Percentiles rank a stretch among this genome's conserved stretches.
These are phyloP conservation scores for Lagenaria siceraria DNA, from an alignment of 306 rosid genomes.

Conservation along the genomic window DNA sequence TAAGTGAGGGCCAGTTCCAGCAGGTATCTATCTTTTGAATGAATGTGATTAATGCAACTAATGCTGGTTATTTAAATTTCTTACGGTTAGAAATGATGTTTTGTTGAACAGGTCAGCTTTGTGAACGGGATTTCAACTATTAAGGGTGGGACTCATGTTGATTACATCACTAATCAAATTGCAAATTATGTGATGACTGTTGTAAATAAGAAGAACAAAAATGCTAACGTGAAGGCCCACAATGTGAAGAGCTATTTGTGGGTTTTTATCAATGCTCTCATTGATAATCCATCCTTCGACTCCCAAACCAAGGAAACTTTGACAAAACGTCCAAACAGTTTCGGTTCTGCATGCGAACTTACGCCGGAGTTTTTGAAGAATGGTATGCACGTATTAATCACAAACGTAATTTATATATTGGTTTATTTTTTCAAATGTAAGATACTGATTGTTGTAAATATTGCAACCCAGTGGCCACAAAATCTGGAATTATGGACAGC, in stretches of 20 bases:
- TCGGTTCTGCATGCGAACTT: slow-evolving; percentile 82
- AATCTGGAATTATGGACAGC: slow-evolving; percentile 78
- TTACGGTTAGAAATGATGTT: neutral
- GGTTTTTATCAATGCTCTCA: slow-evolving; percentile 89
- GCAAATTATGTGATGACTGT: slow-evolving; percentile 57
- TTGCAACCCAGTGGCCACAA: slow-evolving; percentile 42
- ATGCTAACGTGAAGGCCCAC: slow-evolving; percentile 82
- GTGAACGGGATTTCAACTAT: slow-evolving; percentile 75
- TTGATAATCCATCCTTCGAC: slow-evolving; percentile 95
- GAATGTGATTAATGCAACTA: neutral
- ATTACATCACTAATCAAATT: slow-evolving; percentile 66
- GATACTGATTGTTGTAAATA: neutral
- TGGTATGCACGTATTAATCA: slow-evolving; percentile 29
- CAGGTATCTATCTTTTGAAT: slow-evolving; percentile 37
- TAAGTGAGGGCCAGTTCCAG: slow-evolving; percentile 91
- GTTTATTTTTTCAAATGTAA: neutral
- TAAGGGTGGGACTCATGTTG: slow-evolving; percentile 97
- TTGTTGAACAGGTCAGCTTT: slow-evolving; percentile 66
- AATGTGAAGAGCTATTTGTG: slow-evolving; percentile 84
- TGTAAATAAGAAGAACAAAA: slow-evolving; percentile 89
- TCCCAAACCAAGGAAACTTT: slow-evolving; percentile 94
- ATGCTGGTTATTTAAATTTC: neutral
- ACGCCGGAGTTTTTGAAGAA: slow-evolving; percentile 61
- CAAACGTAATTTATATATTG: neutral
- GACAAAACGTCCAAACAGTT: slow-evolving; percentile 67